phyloP scores from a whole-genome alignment of 495 filamentous ascomycete genomes.

The Lasiosphaeria ovina region DNA sequence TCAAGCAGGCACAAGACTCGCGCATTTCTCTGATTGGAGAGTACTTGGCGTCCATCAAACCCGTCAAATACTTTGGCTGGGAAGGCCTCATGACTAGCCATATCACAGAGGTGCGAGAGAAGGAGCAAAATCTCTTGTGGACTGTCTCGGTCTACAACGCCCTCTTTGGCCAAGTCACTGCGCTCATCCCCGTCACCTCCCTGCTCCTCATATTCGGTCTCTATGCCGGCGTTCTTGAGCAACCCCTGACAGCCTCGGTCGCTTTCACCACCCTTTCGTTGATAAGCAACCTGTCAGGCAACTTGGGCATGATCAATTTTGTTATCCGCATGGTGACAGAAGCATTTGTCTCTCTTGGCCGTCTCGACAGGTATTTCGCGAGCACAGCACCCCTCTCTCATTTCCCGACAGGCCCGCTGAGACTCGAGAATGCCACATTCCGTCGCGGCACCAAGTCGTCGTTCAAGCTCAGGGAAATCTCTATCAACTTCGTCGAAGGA shows the following conservation, averaged over 20 bases:
- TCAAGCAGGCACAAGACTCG: conserved; percentile 49
- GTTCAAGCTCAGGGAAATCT: conserved; percentile 47
- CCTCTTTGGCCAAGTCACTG: conserved; percentile 30
- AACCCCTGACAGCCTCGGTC: conserved; percentile 43
- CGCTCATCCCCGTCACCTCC: conserved; percentile 41
- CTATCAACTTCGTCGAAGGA: conserved; percentile 49
- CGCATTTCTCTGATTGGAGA: conserved; percentile 51
- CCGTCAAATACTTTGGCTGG: conserved; percentile 55
- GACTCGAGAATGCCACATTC: conserved; percentile 41
- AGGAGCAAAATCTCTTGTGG: conserved; percentile 51
- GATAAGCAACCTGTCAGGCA: conserved; percentile 42
- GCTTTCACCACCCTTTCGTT: conserved; percentile 50
- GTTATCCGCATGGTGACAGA: conserved; percentile 40
- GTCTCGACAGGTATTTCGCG: conserved; percentile 46
- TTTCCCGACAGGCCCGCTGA: conserved; percentile 44
- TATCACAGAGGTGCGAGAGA: conserved; percentile 39
- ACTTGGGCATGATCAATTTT: conserved; percentile 41
- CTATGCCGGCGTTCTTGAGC: conserved; percentile 41
- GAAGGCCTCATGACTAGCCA: conserved; percentile 44
- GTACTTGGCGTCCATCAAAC: conserved; percentile 47
- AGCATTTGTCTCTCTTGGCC: conserved; percentile 44
- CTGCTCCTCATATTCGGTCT: conserved; percentile 46
- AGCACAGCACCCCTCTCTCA: conserved; percentile 38
- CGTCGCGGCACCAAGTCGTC: conserved; percentile 43
- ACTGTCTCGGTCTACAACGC: conserved; percentile 40